These are phyloP conservation scores for Boletus pseudo-olivaceus DNA, from an alignment of 768 basidiomycete genomes.

Conservation along the genomic window DNA sequence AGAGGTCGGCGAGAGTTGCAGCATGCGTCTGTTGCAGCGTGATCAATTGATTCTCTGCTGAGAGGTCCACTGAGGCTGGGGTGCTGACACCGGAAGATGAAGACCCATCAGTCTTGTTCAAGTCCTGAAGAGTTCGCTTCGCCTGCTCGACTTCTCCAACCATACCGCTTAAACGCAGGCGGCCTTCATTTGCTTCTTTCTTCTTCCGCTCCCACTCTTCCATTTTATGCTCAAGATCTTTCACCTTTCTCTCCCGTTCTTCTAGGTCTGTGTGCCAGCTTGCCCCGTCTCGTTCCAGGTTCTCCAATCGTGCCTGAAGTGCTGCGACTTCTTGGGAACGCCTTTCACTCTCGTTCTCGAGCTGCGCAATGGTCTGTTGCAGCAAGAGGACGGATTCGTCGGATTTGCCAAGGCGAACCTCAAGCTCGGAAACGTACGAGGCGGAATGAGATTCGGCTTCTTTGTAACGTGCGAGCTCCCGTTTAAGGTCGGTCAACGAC, in stretches of 20 bases:
- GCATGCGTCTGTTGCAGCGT: slow-evolving; percentile 80
- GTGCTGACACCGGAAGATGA: slow-evolving; percentile 30
- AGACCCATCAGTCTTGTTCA: slow-evolving; percentile 28
- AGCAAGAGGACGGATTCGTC: slow-evolving; percentile 74
- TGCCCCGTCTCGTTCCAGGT: slow-evolving; percentile 68
- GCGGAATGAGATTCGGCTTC: slow-evolving; percentile 69
- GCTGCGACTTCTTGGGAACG: slow-evolving; percentile 67
- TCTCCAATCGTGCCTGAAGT: slow-evolving; percentile 68
- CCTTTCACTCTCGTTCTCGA: slow-evolving; percentile 75
- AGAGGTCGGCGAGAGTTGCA: slow-evolving; percentile 75
- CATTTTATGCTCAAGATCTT: slow-evolving; percentile 75
- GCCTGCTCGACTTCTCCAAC: slow-evolving; percentile 71
- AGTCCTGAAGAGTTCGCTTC: slow-evolving; percentile 58
- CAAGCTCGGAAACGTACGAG: slow-evolving; percentile 84
- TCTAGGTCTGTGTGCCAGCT: slow-evolving; percentile 85
- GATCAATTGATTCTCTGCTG: slow-evolving; percentile 59
- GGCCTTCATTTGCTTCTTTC: slow-evolving; percentile 62
- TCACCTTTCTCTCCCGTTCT: slow-evolving; percentile 71
- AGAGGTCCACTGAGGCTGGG: slow-evolving; percentile 34
- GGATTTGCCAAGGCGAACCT: slow-evolving; percentile 71
- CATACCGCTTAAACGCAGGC: slow-evolving; percentile 61
- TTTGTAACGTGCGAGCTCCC: slow-evolving; percentile 75
- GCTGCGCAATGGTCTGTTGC: slow-evolving; percentile 64
- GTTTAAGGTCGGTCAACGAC: slow-evolving; percentile 77
- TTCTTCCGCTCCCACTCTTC: slow-evolving; percentile 73